Evolutionary conservation across 768 basidiomycete species (phyloP).

Genomic region (Pisolithus microcarpus): DNA sequence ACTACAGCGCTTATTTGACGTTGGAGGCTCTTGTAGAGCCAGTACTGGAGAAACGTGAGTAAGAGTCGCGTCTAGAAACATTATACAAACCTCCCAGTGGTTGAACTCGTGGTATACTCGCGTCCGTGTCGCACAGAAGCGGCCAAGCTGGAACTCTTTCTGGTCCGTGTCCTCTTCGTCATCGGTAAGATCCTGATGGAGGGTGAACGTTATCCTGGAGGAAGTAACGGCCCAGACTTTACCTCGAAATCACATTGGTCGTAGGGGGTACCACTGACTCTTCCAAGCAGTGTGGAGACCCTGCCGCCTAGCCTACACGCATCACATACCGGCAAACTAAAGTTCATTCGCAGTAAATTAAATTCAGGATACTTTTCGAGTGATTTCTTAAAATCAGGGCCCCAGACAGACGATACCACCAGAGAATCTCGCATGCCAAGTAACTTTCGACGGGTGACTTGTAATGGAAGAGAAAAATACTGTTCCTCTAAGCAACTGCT

Average conservation of each 20-base stretch:
- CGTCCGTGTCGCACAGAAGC: constrained; percentile 70
- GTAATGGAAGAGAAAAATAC: constrained; percentile 70
- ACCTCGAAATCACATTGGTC: constrained; percentile 64
- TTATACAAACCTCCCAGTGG: constrained; percentile 72
- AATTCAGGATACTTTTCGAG: constrained; percentile 66
- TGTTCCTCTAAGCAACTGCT: constrained; percentile 39
- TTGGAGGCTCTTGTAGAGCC: constrained; percentile 52
- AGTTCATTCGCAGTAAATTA: constrained; percentile 43
- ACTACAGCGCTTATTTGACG: constrained; percentile 54
- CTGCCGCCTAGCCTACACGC: constrained; percentile 75
- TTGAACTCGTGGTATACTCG: constrained; percentile 62
- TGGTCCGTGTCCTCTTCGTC: constrained; percentile 11
- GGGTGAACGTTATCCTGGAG: neutral
- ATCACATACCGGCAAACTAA: constrained; percentile 62
- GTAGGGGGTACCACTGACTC: constrained; percentile 64
- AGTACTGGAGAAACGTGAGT: constrained; percentile 38
- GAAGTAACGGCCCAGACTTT: constrained; percentile 3
- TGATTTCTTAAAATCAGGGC: constrained; percentile 53
- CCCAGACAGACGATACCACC: constrained; percentile 83
- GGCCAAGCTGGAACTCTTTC: constrained; percentile 58
- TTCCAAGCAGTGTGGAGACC: constrained; percentile 55
- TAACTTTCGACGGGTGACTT: constrained; percentile 61
- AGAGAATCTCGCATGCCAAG: constrained; percentile 64
- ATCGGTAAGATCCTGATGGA: constrained; percentile 14
- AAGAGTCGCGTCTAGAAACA: neutral